Base-by-base conservation (phyloP, 768 basidiomycete species). In the Leucosporidium creatinivorum region DNA sequence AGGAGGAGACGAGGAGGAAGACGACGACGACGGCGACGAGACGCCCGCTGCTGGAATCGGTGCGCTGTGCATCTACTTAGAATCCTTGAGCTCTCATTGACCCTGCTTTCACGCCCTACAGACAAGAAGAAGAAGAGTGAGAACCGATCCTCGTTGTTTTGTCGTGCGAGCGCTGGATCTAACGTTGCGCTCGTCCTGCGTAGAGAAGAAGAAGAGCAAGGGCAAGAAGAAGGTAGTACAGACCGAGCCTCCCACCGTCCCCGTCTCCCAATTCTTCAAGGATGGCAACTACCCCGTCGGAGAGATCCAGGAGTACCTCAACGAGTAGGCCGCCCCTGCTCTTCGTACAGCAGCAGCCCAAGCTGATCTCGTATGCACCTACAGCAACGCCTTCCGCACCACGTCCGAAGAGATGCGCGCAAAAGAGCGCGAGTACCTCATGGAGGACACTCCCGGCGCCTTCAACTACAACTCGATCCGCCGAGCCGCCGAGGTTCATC, bases 401-500 rank as follows among this genome's bases (percentile, higher is more conserved):
- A 92, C 92, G 3, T 92, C 90, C 0, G 92, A 92, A 73, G 96
- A 99, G 79, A 89, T 86, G 76, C 86, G 89, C 36, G 85, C 90
- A 74, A 78, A 84, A n/a, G 96, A 99, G 76, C 84, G 84, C 66
- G 79, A 88, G 70, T 83, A 83, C 4, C 85, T 86, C 76, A 86
- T 88, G 74, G 47, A 67, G 17, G 50, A 56, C 26, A 91, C 96
- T 77, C 88, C 89, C 3, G 81, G 83, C 51, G 94, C 89, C 0
- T 68, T 51, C 67, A 75, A 76, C 68, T 99, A 98, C 79, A 84
- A 90, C 73, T 85, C 84, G 76, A 93, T 99, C 76, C 86, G 96
- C 61, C 85, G 87, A 67, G 96, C 87, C 50, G 89, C 90, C n/a
- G 93, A 98, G 79, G 93, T 94, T 17, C 96, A 99, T 77, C 84